These are phyloP conservation scores for Paxillus involutus DNA, from an alignment of 768 basidiomycete genomes.

Conservation along the genomic window DNA sequence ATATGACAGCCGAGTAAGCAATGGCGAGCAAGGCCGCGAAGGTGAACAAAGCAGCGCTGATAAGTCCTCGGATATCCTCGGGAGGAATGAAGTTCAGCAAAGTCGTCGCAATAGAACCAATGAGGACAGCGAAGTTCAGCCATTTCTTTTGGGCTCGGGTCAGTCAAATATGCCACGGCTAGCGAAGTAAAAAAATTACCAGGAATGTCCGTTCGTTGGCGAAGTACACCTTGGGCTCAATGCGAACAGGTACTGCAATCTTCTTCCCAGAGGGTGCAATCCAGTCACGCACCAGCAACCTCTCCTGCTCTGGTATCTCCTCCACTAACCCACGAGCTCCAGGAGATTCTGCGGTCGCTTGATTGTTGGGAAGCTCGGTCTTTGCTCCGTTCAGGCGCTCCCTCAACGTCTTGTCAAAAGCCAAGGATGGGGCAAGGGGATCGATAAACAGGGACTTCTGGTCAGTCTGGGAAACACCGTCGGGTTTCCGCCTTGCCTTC, in stretches of 20 bases:
- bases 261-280: constrained; percentile 82
- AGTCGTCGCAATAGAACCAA: constrained; percentile 87
- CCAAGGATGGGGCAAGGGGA: constrained; percentile 79
- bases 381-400: constrained; percentile 51
- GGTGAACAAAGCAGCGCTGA: constrained; percentile 88
- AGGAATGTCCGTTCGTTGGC: constrained; percentile 94
- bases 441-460: constrained; percentile 64
- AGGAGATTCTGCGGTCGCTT: constrained; percentile 19
- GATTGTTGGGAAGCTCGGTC: constrained; percentile 23
- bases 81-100: constrained; percentile 82
- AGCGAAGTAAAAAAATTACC: constrained; percentile 48
- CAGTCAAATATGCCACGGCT: not conserved
- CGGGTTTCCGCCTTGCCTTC: constrained; percentile 22
- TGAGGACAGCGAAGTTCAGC: constrained; percentile 84
- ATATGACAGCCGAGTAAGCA: constrained; percentile 81
- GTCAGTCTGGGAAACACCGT: constrained; percentile 16
- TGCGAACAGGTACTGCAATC: constrained; percentile 91
- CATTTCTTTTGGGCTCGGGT: constrained; percentile 60
- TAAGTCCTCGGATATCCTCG: constrained; percentile 72
- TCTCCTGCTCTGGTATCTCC: constrained; percentile 45
- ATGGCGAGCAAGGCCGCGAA: constrained; percentile 86
- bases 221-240: constrained; percentile 98
- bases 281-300: constrained; percentile 66
- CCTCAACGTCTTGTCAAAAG: constrained; percentile 83
- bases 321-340: constrained; percentile 37